phyloP scores from a whole-genome alignment of 1,284 basidiomycete genomes.

The Caloboletus inedulis region DNA sequence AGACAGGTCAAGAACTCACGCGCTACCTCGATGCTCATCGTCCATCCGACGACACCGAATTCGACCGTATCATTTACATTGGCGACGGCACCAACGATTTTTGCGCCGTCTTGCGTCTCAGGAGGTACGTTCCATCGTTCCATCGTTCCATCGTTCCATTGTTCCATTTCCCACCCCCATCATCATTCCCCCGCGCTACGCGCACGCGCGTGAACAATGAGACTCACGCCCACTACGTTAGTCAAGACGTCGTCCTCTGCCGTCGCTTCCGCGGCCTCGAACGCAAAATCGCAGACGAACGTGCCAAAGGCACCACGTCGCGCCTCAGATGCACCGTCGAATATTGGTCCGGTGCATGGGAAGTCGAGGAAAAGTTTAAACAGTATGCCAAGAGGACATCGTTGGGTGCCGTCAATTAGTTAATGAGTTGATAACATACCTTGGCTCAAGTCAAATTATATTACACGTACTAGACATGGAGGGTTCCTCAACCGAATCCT shows the following conservation, averaged over 20 bases:
- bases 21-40: constrained; percentile 63
- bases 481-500: background rate
- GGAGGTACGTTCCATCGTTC: constrained; percentile 53
- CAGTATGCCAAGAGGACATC: constrained; percentile 11
- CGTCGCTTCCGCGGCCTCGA: constrained; percentile 75
- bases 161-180: no score
- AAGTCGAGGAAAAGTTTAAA: constrained; percentile 81
- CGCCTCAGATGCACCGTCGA: constrained; percentile 71
- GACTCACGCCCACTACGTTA: constrained; percentile 26
- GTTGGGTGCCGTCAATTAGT: constrained; percentile 6
- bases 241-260: constrained; percentile 77
- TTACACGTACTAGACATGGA: background rate
- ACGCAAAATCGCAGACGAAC: constrained; percentile 66
- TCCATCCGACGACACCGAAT: constrained; percentile 54
- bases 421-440: no score
- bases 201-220: no score
- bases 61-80: constrained; percentile 84
- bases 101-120: constrained; percentile 83
- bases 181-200: no score
- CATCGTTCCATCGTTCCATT: no score
- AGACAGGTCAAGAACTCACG: constrained; percentile 84
- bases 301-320: constrained; percentile 42
- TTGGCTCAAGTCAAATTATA: background rate
- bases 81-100: constrained; percentile 97
- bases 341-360: constrained; percentile 93